Percentiles rank a stretch among this genome's conserved stretches.
phyloP scores from a whole-genome alignment of 495 filamentous ascomycete species.

The Trichoderma asperelloides region DNA sequence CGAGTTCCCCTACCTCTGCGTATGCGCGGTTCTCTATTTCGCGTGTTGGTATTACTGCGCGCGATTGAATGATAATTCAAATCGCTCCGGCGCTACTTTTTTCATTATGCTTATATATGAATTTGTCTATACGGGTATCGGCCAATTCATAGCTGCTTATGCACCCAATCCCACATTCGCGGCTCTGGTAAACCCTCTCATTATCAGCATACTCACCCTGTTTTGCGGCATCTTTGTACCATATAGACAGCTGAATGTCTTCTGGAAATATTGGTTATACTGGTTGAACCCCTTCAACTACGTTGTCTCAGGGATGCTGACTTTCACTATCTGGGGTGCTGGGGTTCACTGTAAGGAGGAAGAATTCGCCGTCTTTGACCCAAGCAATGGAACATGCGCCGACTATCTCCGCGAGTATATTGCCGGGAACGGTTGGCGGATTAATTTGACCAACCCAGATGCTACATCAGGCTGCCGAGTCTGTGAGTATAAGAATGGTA shows the following conservation, averaged over 20 bases:
- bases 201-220: conserved; percentile 66
- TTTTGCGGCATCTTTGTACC: conserved; percentile 70
- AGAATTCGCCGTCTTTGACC: conserved; percentile 61
- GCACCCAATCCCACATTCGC: conserved; percentile 73
- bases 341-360: conserved; percentile 45
- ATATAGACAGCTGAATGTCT: conserved; percentile 50
- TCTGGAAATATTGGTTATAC: conserved; percentile 78
- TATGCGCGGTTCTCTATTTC: conserved; percentile 61
- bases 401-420: conserved; percentile 49
- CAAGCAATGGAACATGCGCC: conserved; percentile 52
- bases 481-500: conserved; percentile 56
- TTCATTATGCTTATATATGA: conserved; percentile 78
- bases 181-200: conserved; percentile 49
- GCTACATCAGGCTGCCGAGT: conserved; percentile 57
- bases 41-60: conserved; percentile 72
- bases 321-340: conserved; percentile 45
- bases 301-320: conserved; percentile 67
- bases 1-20: conserved; percentile 65
- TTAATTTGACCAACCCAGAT: conserved; percentile 51
- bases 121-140: conserved; percentile 62
- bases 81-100: conserved; percentile 70
- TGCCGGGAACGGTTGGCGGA: conserved; percentile 30
- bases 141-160: conserved; percentile 78
- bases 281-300: conserved; percentile 61
- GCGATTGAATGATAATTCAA: conserved; percentile 55